Percentiles rank a stretch among this genome's conserved stretches.
phyloP scores from a whole-genome alignment of 192 early-diverging fungal species.

The Entomortierella beljakovae region DNA sequence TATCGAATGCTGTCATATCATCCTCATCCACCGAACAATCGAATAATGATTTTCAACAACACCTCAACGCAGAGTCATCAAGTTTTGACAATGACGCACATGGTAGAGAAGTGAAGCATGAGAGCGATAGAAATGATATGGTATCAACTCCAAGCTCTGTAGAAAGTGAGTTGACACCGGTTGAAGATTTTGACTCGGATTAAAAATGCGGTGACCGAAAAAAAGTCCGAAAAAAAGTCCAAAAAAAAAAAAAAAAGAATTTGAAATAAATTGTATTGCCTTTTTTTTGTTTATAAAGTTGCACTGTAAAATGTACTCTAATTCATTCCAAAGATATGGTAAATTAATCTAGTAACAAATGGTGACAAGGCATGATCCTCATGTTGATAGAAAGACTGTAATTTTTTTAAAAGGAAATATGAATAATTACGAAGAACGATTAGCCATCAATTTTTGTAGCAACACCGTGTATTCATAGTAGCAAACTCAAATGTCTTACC shows the following conservation, averaged over 20 bases:
- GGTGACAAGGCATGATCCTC: slow-evolving; percentile 66
- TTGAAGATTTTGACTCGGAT: not conserved
- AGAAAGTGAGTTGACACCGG: not conserved
- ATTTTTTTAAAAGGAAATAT: not conserved
- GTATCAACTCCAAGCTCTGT: not conserved
- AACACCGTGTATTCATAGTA: not conserved
- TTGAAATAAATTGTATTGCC: no score
- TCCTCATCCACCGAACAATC: no score
- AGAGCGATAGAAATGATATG: not conserved
- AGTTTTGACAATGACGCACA: no score
- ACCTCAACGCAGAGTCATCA: no score
- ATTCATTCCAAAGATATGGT: slow-evolving; percentile 37
- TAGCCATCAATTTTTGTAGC: not conserved
- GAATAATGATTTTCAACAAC: no score
- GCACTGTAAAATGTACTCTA: slow-evolving; percentile 1
- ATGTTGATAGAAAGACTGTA: slow-evolving; percentile 67
- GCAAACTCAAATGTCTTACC: slow-evolving; percentile 52
- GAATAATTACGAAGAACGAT: not conserved
- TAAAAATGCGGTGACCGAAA: not conserved
- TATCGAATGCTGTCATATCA: no score
- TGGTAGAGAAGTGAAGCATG: not conserved
- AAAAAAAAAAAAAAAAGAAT: not conserved
- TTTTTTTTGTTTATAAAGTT: not conserved
- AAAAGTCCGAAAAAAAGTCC: not conserved
- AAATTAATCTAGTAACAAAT: slow-evolving; percentile 57